Evolutionary conservation across 495 filamentous ascomycete genomes (phyloP), one percentile per base, ranked within the genome.

Genomic region (Penicillium psychrofluorescens): DNA sequence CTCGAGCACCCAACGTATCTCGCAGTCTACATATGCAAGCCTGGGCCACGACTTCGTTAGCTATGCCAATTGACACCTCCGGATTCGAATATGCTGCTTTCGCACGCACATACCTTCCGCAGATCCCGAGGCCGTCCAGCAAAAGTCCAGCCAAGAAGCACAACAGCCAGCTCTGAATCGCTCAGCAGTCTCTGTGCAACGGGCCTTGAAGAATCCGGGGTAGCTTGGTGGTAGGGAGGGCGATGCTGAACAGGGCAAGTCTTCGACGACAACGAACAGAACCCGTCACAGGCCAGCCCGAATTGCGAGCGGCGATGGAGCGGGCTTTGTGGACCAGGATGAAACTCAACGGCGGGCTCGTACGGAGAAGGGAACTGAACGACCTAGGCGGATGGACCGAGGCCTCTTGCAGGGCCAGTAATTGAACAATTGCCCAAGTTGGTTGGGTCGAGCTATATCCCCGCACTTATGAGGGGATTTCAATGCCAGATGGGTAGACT

Each of bases 321-420:
- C 29, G 43, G 32, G 27, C 14, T 41, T 44, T 12, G 41, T 52
- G 38, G 53, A 41, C 55, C 49, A 27, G 43, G 47, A 51, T 52
- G 48, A 57, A 57, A 60, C 51, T 38, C 48, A 57, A 60, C 48
- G 54, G 53, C 41, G 35, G 41, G 38, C 51, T 54, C 41, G 42
- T 41, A 49, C 56, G 37, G 29, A 30, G 45, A 15, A 30, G 39
- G 29, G 6, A 34, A 12, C 2, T 34, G 32, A 12, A 34, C 32
- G 22, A 22, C 22, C 22, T 22, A 4, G 40, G 32, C 10, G n/a
- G 32, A 9, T 34, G 32, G 9, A 12, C 32, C 9, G 32, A 12
- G 47, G 27, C 43, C 35, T 27, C 15, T 40, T 45, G 36, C 46
- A 51, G 42, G 34, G 13, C 15, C 29, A 2, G 32, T 30, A 38